These are phyloP conservation scores for Coprinellus aureogranulatus DNA, from an alignment of 768 basidiomycete genomes.

Conservation along the genomic window DNA sequence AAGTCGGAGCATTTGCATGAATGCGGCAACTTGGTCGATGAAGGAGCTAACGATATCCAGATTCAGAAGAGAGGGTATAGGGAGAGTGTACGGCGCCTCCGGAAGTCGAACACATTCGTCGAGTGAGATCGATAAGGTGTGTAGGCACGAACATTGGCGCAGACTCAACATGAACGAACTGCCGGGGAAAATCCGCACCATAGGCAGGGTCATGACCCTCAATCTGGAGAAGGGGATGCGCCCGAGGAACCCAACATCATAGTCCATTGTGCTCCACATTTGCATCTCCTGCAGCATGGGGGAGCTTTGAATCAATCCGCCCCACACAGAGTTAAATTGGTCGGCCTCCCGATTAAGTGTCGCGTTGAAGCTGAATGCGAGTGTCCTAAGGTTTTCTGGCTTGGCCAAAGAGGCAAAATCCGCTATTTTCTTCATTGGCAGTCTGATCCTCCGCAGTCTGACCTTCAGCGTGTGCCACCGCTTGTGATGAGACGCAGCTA, in stretches of 20 bases:
- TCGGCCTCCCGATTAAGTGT: background rate
- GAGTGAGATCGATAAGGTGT: background rate
- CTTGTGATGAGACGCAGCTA: background rate
- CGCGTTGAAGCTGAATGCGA: background rate
- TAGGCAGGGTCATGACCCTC: background rate
- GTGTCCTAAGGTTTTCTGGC: background rate
- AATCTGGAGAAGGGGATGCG: background rate
- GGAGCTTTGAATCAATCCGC: background rate
- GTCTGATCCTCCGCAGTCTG: background rate
- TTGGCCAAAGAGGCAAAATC: too few relatives aligned
- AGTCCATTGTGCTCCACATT: background rate
- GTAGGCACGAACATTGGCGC: background rate
- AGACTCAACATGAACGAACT: background rate
- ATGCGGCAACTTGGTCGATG: background rate
- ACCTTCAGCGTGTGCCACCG: background rate
- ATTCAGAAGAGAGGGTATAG: background rate
- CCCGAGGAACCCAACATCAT: background rate
- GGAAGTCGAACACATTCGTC: background rate
- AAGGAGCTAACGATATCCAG: background rate
- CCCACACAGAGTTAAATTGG: background rate
- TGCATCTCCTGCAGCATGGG: background rate
- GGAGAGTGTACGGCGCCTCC: background rate
- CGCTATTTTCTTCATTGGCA: background rate
- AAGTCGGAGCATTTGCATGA: background rate
- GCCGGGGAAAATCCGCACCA: background rate